phyloP scores from a whole-genome alignment of 2,329 filamentous ascomycete species.

The Diplodia seriata region DNA sequence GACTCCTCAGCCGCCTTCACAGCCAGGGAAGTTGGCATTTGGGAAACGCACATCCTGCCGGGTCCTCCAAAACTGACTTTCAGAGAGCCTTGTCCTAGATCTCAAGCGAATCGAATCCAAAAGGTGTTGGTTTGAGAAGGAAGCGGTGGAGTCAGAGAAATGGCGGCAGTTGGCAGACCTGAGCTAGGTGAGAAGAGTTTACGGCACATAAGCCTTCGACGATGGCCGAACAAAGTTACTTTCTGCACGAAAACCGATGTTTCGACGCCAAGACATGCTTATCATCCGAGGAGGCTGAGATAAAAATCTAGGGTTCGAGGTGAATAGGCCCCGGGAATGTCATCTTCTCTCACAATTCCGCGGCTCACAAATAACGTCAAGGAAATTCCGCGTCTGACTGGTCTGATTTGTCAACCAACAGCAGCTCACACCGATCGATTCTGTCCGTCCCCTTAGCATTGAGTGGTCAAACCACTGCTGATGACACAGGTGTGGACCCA shows the following conservation, averaged over 20 bases:
- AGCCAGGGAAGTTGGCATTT: too few relatives aligned
- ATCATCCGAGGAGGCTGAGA: neutral
- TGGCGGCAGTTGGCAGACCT: too few relatives aligned
- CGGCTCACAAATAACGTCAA: neutral
- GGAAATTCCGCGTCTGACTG: neutral
- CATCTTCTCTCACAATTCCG: neutral
- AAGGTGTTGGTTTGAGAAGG: too few relatives aligned
- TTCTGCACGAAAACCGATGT: neutral
- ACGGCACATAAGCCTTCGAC: too few relatives aligned
- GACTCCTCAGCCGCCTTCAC: too few relatives aligned
- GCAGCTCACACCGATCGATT: neutral
- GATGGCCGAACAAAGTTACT: neutral
- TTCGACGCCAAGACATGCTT: neutral
- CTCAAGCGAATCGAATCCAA: too few relatives aligned
- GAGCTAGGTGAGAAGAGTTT: neutral
- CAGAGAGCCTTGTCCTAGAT: too few relatives aligned
- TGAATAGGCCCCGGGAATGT: neutral
- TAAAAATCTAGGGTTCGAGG: neutral
- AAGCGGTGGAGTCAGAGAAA: too few relatives aligned
- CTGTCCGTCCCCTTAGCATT: neutral
- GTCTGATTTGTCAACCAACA: neutral
- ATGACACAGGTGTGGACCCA: neutral
- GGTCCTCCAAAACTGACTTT: too few relatives aligned
- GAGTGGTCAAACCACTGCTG: too few relatives aligned
- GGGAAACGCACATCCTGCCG: too few relatives aligned